These are phyloP conservation scores for Rhipidocladum racemiflorum DNA, from an alignment of 176 grass and related monocot genomes.

Conservation along the genomic window DNA sequence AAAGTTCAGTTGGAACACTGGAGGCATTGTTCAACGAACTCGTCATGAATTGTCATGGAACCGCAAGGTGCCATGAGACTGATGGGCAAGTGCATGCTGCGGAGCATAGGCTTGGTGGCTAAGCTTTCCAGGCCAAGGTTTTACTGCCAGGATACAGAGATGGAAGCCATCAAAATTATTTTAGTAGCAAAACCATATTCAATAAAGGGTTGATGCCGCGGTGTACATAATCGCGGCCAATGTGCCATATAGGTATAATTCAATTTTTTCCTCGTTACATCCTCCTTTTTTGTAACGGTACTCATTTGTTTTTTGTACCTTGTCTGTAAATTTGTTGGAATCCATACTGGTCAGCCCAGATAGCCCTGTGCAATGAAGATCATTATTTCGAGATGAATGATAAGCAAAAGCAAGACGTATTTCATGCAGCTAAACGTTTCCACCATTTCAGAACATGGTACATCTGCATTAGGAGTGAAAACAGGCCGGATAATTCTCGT, in stretches of 20 bases:
- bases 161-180: slow-evolving; percentile 32
- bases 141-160: slow-evolving; percentile 37
- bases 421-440: neutral
- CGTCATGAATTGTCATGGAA: slow-evolving; percentile 51
- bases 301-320: slow-evolving; percentile 36
- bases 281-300: slow-evolving; percentile 24
- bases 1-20: slow-evolving; percentile 23
- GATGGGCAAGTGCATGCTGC: slow-evolving; percentile 46
- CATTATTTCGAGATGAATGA: slow-evolving; percentile 35
- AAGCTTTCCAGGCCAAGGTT: slow-evolving; percentile 55
- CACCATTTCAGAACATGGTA: neutral
- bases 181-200: slow-evolving; percentile 27
- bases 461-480: too few species aligned
- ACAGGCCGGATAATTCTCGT: too few species aligned
- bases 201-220: slow-evolving; percentile 63
- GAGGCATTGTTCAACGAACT: slow-evolving; percentile 35
- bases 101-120: slow-evolving; percentile 36
- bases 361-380: slow-evolving; percentile 31
- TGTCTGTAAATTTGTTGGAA: slow-evolving; percentile 47
- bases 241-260: slow-evolving; percentile 53
- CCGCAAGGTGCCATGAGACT: slow-evolving; percentile 57
- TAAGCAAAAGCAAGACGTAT: neutral
- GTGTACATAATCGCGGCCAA: slow-evolving; percentile 51
- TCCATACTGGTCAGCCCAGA: slow-evolving; percentile 34
- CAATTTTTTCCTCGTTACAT: slow-evolving; percentile 34